phyloP scores from a whole-genome alignment of 257 asterid species.

The Leonotis leonurus region DNA sequence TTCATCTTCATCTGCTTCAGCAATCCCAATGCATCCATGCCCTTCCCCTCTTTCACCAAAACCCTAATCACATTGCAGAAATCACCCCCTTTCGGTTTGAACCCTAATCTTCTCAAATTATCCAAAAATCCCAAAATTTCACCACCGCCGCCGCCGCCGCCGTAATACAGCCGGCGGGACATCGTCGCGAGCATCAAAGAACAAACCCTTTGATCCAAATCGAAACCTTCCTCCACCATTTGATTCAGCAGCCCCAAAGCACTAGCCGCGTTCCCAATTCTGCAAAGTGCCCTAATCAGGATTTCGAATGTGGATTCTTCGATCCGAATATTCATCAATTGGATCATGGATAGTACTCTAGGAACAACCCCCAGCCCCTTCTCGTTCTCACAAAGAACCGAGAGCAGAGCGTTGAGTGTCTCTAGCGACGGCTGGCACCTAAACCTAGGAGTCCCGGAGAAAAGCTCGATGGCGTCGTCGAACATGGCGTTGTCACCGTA shows the following conservation, averaged over 20 bases:
- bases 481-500: conserved; percentile 44
- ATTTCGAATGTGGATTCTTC: conserved; percentile 53
- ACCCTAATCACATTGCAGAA: conserved; percentile 41
- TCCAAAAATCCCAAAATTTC: conserved; percentile 40
- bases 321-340: conserved; percentile 41
- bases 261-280: conserved; percentile 28
- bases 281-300: conserved; percentile 61
- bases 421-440: conserved; percentile 51
- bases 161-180: conserved; percentile 25
- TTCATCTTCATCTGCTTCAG: conserved; percentile 47
- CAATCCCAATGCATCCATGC: conserved; percentile 35
- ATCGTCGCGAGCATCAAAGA: conserved; percentile 45
- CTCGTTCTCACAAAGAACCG: conserved; percentile 40
- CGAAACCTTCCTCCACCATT: conserved; percentile 49
- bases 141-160: conserved; percentile 10
- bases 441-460: conserved; percentile 43
- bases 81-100: conserved; percentile 41
- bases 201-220: conserved; percentile 35
- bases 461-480: conserved; percentile 47
- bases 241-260: conserved; percentile 43
- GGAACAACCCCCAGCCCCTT: conserved; percentile 43
- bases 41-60: conserved; percentile 32
- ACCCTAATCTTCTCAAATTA: conserved; percentile 37
- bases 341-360: conserved; percentile 32
- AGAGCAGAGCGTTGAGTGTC: conserved; percentile 45